Evolutionary conservation across 2,329 filamentous ascomycete genomes (phyloP), one percentile per base, ranked within the genome.

Genomic region (Alternaria postmessia): DNA sequence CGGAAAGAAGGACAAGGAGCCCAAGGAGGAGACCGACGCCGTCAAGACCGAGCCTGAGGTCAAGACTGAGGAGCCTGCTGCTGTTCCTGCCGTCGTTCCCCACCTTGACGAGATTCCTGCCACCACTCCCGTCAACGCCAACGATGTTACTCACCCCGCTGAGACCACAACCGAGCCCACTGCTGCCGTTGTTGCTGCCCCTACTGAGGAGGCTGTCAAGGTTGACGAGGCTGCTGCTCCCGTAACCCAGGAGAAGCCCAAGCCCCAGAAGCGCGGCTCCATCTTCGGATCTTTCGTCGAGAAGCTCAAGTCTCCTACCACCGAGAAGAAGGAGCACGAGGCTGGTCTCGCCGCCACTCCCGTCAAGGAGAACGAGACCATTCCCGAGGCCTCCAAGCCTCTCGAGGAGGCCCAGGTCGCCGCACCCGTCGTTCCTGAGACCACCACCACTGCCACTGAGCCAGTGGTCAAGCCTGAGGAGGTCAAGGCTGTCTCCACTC

Each of bases 201-300:
- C 64, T n/a, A 47, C 62, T 28, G 75, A 77, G 59, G 72, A 72
- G 61, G 28, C 79, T 71, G 86, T 85, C 82, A 80, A 83, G 83
- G 80, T 83, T 30, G 73, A 80, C 59, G 80, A 82, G 49, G 73
- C 72, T 32, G 55, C 63, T 12, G 71, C 67, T 22, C 69, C 74
- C 65, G 71, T 73, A 65, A 81, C 78, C 43, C 73, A 78, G 48
- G 71, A 75, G 63, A 78, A 78, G 70, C 78, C 84, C 69, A 93
- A 92, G 88, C 79, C 79, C 48, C 85, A 87, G 80, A 96, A 96
- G 91, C 91, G 93, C 80, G 88, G 89, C 81, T 95, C 92, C 68
- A 89, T 94, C 74, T 96, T 96, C 81, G 88, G 88, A 72, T 89
- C 88, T 74, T 88, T 92, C 77, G 86, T 85, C 81, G 91, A 92